Base-by-base conservation (phyloP, 2,329 filamentous ascomycete genomes). In the Diaporthe destruens region DNA sequence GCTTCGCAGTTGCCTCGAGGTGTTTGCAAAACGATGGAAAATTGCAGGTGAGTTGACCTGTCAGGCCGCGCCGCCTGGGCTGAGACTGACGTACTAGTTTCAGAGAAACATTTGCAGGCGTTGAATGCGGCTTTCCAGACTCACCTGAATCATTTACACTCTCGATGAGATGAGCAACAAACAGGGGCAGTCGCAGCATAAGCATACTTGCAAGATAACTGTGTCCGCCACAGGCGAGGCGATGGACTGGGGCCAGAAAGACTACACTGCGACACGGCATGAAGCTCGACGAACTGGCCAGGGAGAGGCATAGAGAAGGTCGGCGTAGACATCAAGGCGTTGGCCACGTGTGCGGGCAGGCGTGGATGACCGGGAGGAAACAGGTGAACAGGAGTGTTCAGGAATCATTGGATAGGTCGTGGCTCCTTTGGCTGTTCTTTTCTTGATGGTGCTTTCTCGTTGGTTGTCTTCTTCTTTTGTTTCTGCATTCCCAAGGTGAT, bases 21-120 rank as follows among this genome's bases (percentile, higher is more conserved):
- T 75, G 11, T 65, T 76, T 8, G 71, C 74, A 6, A 76, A 72
- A 68, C 73, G 78, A 63, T 80, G 79, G 79, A 78, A 74, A 69
- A 77, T 80, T 63, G 77, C 77, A 32, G 78, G 78, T 78, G 59
- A 74, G 78, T 75, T 23, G 49, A 44, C 18, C n/a, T 32, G 34
- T 25, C 16, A 11, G 47, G 23, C 23, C 20, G n/a, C 34, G 6
- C 20, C 42, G 14, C 16, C 55, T 44, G 23, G 20, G 32, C 47
- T 11, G 63, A 39, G 12, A 20, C 44, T 65, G 20, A 70, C 44
- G 18, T 12, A n/a, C 12, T 23, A 18, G 3, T 5, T 23, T 14
- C 66, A 74, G 72, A 74, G 55, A 61, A 63, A 42, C 69, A 74
- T 44, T 36, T 74, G n/a, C 72, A 72, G 53, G 71, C 72, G 34